Base-by-base conservation (phyloP, 1,139 yeast genomes). In the Neolecta irregularis region DNA sequence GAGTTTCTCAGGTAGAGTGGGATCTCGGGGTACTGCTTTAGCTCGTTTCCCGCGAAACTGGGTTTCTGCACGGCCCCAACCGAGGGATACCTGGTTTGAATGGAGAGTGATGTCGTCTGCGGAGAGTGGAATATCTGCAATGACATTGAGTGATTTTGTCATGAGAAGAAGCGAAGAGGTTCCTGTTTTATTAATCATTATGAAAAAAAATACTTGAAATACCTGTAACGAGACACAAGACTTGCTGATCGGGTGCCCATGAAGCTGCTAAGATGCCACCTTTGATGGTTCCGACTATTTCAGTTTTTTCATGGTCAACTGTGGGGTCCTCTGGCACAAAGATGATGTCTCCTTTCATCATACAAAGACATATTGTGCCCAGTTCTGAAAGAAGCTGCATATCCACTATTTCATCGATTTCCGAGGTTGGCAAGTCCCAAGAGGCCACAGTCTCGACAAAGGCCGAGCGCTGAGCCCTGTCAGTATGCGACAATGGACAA, bases 11-110 rank as follows among this genome's bases (percentile, higher is more conserved):
- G 75, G 75, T 55, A 88, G 78, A 0, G 98, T 91, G n/a, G 98
- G 98, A 55, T 91, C 98, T 51, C 88, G 69, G 46, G 77, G 61
- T 26, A 75, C 51, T n/a, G 80, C 85, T 48, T 74, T 74, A 29
- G 81, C 88, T 41, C 98, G 98, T 48, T 70, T 74, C 34, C 99
- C 99, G 55, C 79, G 75, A 55, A 91, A 91, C 56, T 91, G 99
- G 0, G 99, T 91, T 55, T 88, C 98, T 44, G 77, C 74, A 47
- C 78, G 79, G 50, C 99, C 99, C 99, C 99, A 91, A 13, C 99
- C 99, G 25, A 88, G 95, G 15, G 92, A 76, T 23, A 91, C 95
- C 50, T 88, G 94, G 47, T 75, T 76, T 2, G 85, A 73, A 37
- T 72, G 67, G n/a, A 22, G 15, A 26, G 70, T 59, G 35, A 83